Base-by-base conservation (phyloP, 176 grass and related monocot genomes). In the Cocos nucifera region DNA sequence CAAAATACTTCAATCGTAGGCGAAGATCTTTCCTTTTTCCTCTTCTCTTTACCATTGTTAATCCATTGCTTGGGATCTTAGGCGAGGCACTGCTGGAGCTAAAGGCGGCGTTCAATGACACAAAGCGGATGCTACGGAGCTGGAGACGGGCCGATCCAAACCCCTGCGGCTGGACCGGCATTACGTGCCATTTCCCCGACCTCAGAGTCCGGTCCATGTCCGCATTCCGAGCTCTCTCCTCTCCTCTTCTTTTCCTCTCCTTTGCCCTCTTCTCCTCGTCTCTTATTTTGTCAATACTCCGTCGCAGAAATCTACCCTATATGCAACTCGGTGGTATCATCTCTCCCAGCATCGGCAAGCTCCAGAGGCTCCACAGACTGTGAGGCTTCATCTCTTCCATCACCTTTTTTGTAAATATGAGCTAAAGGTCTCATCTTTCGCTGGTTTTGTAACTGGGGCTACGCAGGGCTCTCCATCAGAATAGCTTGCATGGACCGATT, bases 131-230 rank as follows among this genome's bases (percentile, higher is more conserved):
- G 21, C 93, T 98, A 18, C 69, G 73, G 0, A 92, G 79, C 77
- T 98, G 87, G 93, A 79, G 78, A 32, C 62, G 54, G 1, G 54
- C 30, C 16, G 93, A 92, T 51, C 57, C 84, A 1, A 74, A 89
- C 49, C 93, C 93, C 53, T 98, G 93, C 68, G 85, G 63, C 4
- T 98, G 93, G 87, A 69, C 85, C 67, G 93, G 93, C 54, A 56
- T 98, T 76, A 81, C 93, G 32, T 98, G 93, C 79, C 91, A 88
- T n/a, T 69, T 98, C 72, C 84, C 93, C 0, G 84, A 98, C 77
- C 88, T 98, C 53, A 98, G 87, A 78, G 93, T 98, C 72, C 93
- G 86, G 27, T 83, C 93, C 78, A 98, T 98, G 93, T 97, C 3
- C n/a, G 56, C 54, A 2, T 28, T 26, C 19, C 17, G 25, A 25